Base-by-base conservation (phyloP, 441 rosid genomes). In the Croton setiger region DNA sequence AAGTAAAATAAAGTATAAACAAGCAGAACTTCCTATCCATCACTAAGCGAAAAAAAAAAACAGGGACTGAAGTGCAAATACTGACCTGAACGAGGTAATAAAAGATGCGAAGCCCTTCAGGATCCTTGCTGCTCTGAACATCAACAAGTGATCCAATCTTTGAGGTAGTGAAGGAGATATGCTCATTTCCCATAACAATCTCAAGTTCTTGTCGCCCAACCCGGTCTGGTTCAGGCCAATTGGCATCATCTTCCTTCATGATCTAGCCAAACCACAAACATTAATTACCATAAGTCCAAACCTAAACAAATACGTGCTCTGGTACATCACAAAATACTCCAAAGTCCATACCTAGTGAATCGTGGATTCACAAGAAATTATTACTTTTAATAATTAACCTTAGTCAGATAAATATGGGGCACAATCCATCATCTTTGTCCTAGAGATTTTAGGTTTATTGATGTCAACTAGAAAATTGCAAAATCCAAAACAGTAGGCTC, bases 121-220 rank as follows among this genome's bases (percentile, higher is more conserved):
- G 96, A 73, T 94, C 98, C 70, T 90, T 89, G 66, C 98, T 88
- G 60, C 92, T 82, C 78, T 88, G 90, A 66, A 90, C 96, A 72
- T 94, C 98, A 68, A 94, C 96, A 66, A 94, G 97, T 2, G 98
- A 92, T 10, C 97, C 97, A 75, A 94, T 92, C 86, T 94, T 94
- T 0, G 97, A 91, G 39, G 98, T 92, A 20, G 97, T 81, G 79
- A 94, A 94, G 61, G 94, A 94, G 67, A 94, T 94, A 67, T 94
- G 98, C 79, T 92, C 97, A 63, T 94, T 90, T 14, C 97, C 97
- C 96, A 94, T 87, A 48, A 94, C 96, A 69, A 91, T 89, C 82
- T 93, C 98, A 39, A 93, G 91, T 85, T 93, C 98, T 80, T 91
- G 96, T 68, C 88, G 75, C 41, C 98, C 97, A 62, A 91, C 87